Evolutionary conservation across 192 early-diverging fungal genomes (phyloP).

Genomic region (Helicostylum pulchrum): DNA sequence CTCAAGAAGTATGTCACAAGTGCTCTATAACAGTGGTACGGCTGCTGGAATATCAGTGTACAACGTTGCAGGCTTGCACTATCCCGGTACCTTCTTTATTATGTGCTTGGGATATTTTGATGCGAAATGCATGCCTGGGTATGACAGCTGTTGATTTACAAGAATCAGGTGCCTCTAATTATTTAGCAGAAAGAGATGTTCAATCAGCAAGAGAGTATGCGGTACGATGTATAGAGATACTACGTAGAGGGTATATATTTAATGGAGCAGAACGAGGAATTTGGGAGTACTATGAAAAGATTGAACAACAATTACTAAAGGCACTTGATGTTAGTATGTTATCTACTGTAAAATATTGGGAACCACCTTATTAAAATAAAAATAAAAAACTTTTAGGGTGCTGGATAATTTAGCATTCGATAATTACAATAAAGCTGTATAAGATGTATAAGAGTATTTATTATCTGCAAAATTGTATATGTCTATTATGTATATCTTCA

Average conservation of each 20-base stretch:
- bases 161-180: not conserved
- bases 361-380: no score
- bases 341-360: no score
- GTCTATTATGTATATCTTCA: not conserved
- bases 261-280: constrained; percentile 17
- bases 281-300: constrained; percentile 22
- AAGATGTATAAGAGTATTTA: no score
- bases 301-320: constrained; percentile 17
- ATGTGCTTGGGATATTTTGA: constrained; percentile 20
- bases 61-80: constrained; percentile 8
- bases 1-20: constrained; percentile 19
- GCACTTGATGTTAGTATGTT: no score
- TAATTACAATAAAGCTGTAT: no score
- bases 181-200: not conserved
- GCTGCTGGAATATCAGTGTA: constrained; percentile 17
- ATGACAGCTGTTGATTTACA: not conserved
- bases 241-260: constrained; percentile 18
- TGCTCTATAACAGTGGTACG: constrained; percentile 17
- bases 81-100: constrained; percentile 9
- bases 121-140: constrained; percentile 21
- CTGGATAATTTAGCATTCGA: no score
- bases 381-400: no score
- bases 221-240: constrained; percentile 15
- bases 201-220: constrained; percentile 3
- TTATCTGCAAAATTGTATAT: constrained; percentile 1